A percentile compares a stretch with the other conserved stretches of the same genome.
phyloP scores from a whole-genome alignment of 768 basidiomycete species.

The Termitomyces bulborhizus region DNA sequence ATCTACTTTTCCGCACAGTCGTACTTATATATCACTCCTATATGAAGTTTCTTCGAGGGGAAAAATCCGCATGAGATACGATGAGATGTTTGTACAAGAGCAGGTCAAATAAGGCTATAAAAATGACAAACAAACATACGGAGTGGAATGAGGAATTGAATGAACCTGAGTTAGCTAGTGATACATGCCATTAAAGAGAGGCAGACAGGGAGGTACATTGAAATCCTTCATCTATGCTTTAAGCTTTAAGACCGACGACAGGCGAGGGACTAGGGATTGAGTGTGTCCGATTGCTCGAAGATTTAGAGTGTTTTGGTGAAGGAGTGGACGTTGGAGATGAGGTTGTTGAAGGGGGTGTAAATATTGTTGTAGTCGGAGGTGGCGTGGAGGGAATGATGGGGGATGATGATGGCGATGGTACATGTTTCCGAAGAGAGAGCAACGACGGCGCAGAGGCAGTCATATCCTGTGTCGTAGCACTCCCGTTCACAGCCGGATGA shows the following conservation, averaged over 20 bases:
- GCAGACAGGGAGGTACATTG: background rate
- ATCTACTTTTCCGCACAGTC: background rate
- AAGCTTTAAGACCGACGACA: conserved; percentile 24
- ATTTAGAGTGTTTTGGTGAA: conserved; percentile 5
- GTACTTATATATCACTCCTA: background rate
- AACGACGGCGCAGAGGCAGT: conserved; percentile 14
- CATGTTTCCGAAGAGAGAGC: conserved; percentile 3
- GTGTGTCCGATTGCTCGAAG: conserved; percentile 15
- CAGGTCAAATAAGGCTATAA: background rate
- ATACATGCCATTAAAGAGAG: conserved; percentile 7
- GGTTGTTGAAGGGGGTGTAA: background rate
- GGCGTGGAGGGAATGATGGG: background rate
- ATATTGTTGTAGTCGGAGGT: background rate
- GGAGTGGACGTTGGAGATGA: conserved; percentile 2
- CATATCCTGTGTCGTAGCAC: conserved; percentile 3
- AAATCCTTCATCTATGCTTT: conserved; percentile 1
- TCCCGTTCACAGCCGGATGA: conserved; percentile 7
- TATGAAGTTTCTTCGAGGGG: background rate
- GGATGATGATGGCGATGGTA: background rate
- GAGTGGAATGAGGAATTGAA: background rate
- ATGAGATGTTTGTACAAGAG: background rate
- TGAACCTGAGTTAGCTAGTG: conserved; percentile 5
- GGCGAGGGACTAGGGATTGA: conserved; percentile 16
- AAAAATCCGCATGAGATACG: too few relatives aligned
- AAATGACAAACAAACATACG: background rate